A percentile compares a stretch with the other conserved stretches of the same genome.
Conservation (phyloP, 108 stramenopile genomes). For the Fistulifera pelliculosa region DNA sequence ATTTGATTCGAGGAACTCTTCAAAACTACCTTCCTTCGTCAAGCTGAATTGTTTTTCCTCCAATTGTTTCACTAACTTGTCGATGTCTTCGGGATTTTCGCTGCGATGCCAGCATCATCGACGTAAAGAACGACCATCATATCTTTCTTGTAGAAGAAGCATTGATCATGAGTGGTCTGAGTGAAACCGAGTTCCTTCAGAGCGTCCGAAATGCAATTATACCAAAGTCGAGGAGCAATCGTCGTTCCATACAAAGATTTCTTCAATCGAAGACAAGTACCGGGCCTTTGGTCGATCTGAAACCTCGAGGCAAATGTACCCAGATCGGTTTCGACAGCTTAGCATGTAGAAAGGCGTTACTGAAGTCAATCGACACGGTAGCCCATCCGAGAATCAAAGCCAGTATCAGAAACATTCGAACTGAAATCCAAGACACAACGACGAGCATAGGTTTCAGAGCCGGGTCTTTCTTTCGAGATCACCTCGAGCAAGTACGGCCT, state of each 20-base stretch:
- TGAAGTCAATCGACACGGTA: constrained; percentile 8
- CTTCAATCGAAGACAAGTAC: constrained; percentile 15
- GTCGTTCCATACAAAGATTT: constrained; percentile 15
- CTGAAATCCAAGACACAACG: constrained; percentile 26
- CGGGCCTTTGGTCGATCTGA: not conserved
- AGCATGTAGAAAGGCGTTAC: constrained; percentile 19
- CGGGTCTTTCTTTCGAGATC: constrained; percentile 8
- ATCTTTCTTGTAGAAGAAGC: constrained; percentile 18
- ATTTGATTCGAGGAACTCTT: constrained; percentile 20
- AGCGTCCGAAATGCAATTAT: not conserved
- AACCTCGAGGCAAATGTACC: constrained; percentile 19
- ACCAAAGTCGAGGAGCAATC: constrained; percentile 15
- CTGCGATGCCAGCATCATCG: constrained; percentile 16
- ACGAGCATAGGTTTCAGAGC: constrained; percentile 27
- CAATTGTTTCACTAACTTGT: constrained; percentile 1
- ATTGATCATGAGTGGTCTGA: constrained; percentile 20
- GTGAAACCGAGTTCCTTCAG: not conserved
- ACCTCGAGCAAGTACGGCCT: constrained; percentile 22
- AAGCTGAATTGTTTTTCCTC: constrained; percentile 8
- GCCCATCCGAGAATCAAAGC: constrained; percentile 13
- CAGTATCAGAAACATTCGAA: constrained; percentile 25
- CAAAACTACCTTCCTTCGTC: constrained; percentile 15
- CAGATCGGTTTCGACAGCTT: constrained; percentile 11
- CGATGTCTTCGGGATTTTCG: not conserved
- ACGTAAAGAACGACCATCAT: constrained; percentile 34